phyloP scores from a whole-genome alignment of 2,329 filamentous ascomycete species.

The Lecanosticta acicola region DNA sequence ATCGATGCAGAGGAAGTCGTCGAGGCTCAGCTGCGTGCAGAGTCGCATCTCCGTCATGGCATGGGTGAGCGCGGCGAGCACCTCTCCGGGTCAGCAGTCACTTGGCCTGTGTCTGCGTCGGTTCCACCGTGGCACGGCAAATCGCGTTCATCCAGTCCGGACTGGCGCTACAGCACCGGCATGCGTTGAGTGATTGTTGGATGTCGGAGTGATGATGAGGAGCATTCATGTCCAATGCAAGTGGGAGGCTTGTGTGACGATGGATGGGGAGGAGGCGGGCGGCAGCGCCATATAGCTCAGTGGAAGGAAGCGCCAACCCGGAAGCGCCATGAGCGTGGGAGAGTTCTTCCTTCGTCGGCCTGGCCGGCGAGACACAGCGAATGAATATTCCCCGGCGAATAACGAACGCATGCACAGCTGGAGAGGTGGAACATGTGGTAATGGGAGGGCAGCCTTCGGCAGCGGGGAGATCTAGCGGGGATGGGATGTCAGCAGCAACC shows the following conservation, averaged over 20 bases:
- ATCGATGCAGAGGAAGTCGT: slow-evolving; percentile 11
- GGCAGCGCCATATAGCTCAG: neutral
- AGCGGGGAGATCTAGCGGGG: neutral
- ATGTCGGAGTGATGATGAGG: no score
- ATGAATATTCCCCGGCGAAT: no score
- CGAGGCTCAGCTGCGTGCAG: slow-evolving; percentile 7
- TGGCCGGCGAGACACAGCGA: neutral
- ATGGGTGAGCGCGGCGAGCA: no score
- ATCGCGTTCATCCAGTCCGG: no score
- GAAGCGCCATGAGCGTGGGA: neutral
- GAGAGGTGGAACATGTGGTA: no score
- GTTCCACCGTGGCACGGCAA: no score
- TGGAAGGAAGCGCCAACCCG: neutral
- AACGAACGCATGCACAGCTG: no score
- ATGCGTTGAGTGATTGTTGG: no score
- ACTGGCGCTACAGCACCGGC: no score
- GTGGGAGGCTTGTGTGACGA: neutral
- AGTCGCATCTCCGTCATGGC: slow-evolving; percentile 3
- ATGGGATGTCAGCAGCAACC: no score
- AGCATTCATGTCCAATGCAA: neutral
- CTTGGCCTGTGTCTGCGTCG: no score
- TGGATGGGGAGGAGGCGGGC: neutral
- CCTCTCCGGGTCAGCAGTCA: no score
- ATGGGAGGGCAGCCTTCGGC: neutral
- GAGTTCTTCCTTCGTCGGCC: neutral